Percentiles rank a stretch among this genome's conserved stretches.
phyloP scores from a whole-genome alignment of 495 filamentous ascomycete species.

The Penicillium soppii region DNA sequence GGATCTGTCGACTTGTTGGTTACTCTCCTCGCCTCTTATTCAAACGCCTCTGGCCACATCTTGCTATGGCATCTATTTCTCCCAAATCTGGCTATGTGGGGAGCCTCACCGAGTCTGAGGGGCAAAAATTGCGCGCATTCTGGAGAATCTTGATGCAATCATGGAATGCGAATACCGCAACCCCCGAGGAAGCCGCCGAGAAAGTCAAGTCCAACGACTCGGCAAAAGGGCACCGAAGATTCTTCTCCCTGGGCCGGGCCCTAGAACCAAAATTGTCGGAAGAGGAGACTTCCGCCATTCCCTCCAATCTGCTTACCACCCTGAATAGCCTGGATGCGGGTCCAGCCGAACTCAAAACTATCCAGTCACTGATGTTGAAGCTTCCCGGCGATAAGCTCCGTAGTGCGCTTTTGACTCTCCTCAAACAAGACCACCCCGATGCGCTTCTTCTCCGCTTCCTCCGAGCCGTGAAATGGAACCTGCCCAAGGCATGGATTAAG shows the following conservation, averaged over 20 bases:
- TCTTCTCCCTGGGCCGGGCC: slow-evolving; percentile 19
- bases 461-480: slow-evolving; percentile 91
- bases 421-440: slow-evolving; percentile 91
- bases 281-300: slow-evolving; percentile 13
- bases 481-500: slow-evolving; percentile 86
- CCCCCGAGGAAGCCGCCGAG: neutral
- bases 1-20: too few relatives aligned
- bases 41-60: too few relatives aligned
- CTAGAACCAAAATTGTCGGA: slow-evolving; percentile 9
- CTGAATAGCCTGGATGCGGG: slow-evolving; percentile 20
- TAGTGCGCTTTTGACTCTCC: slow-evolving; percentile 75
- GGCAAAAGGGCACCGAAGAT: slow-evolving; percentile 6
- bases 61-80: neutral
- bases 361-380: slow-evolving; percentile 21
- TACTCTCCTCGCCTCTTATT: too few relatives aligned
- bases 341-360: slow-evolving; percentile 21
- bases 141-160: neutral
- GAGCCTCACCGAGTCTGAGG: neutral
- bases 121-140: neutral
- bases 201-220: neutral
- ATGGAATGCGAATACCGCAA: neutral
- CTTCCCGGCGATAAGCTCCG: slow-evolving; percentile 70
- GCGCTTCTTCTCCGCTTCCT: slow-evolving; percentile 82
- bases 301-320: slow-evolving; percentile 15
- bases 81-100: neutral